Conservation (phyloP, 768 basidiomycete species). For the Royoungia palumana region DNA sequence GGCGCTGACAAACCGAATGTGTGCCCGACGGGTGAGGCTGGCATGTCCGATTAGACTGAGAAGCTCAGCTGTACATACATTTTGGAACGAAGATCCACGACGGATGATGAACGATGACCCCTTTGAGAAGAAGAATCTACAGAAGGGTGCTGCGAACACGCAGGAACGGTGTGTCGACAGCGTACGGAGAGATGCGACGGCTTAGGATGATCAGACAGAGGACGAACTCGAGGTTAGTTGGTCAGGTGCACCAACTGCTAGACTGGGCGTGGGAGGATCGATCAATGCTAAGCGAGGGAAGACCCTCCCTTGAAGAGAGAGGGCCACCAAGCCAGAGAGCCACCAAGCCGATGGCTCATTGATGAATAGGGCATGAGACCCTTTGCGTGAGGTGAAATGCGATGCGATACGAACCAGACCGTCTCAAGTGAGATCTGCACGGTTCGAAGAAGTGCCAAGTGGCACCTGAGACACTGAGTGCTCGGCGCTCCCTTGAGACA, state of each 20-base stretch:
- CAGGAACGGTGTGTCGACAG: slow-evolving; percentile 20
- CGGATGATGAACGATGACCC: neutral
- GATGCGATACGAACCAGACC: too few relatives aligned
- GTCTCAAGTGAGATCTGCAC: too few relatives aligned
- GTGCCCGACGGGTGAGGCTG: slow-evolving; percentile 4
- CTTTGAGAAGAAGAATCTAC: neutral
- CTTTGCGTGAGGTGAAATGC: neutral
- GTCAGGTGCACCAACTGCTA: neutral
- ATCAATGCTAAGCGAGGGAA: slow-evolving; percentile 7
- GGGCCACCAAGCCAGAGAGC: slow-evolving; percentile 3
- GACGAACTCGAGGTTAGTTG: neutral
- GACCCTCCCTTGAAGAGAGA: neutral
- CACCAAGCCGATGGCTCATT: slow-evolving; percentile 6
- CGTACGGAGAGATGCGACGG: slow-evolving; percentile 8
- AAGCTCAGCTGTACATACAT: slow-evolving; percentile 1
- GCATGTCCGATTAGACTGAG: neutral
- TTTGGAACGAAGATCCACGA: neutral
- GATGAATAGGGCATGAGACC: neutral
- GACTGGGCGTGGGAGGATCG: slow-evolving; percentile 11
- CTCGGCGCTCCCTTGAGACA: neutral
- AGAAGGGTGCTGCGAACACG: slow-evolving; percentile 17
- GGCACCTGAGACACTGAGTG: too few relatives aligned
- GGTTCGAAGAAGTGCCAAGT: too few relatives aligned
- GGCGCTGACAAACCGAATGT: neutral
- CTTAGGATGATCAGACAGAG: neutral